Conservation (phyloP, 2,329 filamentous ascomycete species). For the Rosellinia necatrix region DNA sequence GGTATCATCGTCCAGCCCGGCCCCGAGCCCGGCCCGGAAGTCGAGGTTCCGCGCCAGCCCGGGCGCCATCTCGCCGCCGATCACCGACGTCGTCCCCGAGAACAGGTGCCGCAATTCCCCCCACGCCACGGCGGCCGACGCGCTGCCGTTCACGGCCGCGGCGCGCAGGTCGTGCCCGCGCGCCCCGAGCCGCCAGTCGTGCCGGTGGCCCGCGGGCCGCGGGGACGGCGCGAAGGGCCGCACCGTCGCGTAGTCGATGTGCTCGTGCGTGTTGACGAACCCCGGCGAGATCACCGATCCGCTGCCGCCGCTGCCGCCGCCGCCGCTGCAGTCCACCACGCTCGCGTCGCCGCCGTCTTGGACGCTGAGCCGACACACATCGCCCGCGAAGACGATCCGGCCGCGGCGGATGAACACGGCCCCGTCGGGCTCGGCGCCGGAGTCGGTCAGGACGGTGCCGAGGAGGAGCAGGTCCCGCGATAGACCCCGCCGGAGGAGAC, state of each 20-base stretch:
- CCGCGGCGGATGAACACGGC: conserved; percentile 37
- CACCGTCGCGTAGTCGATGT: conserved; percentile 37
- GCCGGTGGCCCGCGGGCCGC: conserved; percentile 36
- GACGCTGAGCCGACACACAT: conserved; percentile 12
- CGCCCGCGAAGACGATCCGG: conserved; percentile 28
- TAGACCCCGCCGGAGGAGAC: conserved; percentile 23
- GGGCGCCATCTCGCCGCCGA: conserved; percentile 36
- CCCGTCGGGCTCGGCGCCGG: conserved; percentile 31
- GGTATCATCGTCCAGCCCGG: too few relatives aligned
- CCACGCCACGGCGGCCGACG: conserved; percentile 31
- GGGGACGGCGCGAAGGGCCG: conserved; percentile 31
- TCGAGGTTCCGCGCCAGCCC: conserved; percentile 39
- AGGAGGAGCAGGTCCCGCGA: conserved; percentile 39
- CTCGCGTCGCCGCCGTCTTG: conserved; percentile 18
- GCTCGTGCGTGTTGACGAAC: conserved; percentile 41
- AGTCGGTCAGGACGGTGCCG: conserved; percentile 47
- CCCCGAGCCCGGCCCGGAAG: conserved; percentile 33
- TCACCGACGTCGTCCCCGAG: conserved; percentile 39
- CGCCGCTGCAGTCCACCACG: conserved; percentile 31
- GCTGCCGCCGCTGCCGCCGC: conserved; percentile 1
- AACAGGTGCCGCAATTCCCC: conserved; percentile 40
- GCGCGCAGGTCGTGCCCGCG: conserved; percentile 30
- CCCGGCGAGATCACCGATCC: conserved; percentile 37
- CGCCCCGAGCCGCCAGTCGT: conserved; percentile 39
- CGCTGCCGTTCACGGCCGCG: conserved; percentile 32